Conservation (phyloP, 2,329 filamentous ascomycete genomes). For the Aplosporella prunicola region DNA sequence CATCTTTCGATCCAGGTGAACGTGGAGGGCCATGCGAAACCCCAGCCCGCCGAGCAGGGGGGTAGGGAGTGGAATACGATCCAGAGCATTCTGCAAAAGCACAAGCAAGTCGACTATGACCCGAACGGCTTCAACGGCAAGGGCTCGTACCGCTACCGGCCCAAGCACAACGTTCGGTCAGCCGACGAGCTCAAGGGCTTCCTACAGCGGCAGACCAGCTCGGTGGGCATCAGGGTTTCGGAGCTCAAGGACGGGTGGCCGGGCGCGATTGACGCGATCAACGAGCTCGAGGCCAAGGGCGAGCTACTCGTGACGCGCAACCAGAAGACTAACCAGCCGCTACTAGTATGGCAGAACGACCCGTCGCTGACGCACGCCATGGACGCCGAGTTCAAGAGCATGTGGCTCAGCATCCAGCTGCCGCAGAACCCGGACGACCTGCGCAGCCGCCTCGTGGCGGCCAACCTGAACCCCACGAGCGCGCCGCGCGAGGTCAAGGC, state of each 20-base stretch:
- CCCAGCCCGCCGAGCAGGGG: constrained; percentile 30
- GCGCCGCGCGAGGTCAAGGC: constrained; percentile 59
- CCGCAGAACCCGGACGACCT: constrained; percentile 64
- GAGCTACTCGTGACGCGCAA: constrained; percentile 78
- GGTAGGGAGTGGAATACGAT: constrained; percentile 32
- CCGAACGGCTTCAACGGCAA: constrained; percentile 52
- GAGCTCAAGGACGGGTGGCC: constrained; percentile 96
- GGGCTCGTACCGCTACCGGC: constrained; percentile 74
- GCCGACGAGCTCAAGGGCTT: constrained; percentile 68
- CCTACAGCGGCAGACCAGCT: constrained; percentile 72
- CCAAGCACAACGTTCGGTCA: constrained; percentile 72
- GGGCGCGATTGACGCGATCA: constrained; percentile 68
- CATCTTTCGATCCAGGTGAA: constrained; percentile 63
- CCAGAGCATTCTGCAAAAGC: constrained; percentile 56
- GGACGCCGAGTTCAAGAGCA: constrained; percentile 70
- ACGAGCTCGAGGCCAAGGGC: constrained; percentile 66
- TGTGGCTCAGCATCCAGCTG: constrained; percentile 74
- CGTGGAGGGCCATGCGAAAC: constrained; percentile 43
- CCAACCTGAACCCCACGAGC: constrained; percentile 75
- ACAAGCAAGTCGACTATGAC: constrained; percentile 53
- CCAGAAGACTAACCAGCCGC: constrained; percentile 82
- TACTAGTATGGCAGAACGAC: constrained; percentile 84
- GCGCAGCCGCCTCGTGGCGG: constrained; percentile 64
- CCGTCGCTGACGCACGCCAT: constrained; percentile 64
- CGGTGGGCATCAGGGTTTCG: constrained; percentile 71